Evolutionary conservation across 768 basidiomycete species (phyloP), one percentile per base, ranked within the genome.

Genomic region (Agaricus bisporus): DNA sequence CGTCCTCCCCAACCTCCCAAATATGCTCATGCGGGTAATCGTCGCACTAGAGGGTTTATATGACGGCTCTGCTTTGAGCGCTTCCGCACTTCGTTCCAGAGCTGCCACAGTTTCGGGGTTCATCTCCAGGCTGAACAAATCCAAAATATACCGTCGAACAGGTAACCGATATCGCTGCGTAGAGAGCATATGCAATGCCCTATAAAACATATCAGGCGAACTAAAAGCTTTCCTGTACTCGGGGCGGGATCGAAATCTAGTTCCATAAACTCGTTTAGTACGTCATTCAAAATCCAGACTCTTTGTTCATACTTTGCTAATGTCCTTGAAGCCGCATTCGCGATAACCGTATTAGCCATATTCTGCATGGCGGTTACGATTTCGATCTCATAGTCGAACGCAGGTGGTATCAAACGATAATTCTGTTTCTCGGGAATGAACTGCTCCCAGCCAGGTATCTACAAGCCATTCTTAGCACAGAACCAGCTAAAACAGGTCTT

Each of bases 341-440:
- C 94, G 54, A 98, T 89, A 48, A 98, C 94, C 17, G 94, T 91
- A 64, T 99, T 99, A 26, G 88, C 86, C 39, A 99, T 75, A 65
- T 98, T 98, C 61, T 93, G 88, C 47, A 99, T 90, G 4, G 91
- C 90, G 4, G 87, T 86, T 60, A 95, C 78, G 26, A 91, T 85
- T 60, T 95, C 91, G 4, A 83, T 75, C 61, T 98, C 95, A 36
- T 79, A 71, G 56, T 85, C 81, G 6, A 80, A 73, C 0, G 79
- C 77, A 8, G 89, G 83, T 4, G 86, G 82, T 54, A 82, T 71
- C 26, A 95, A 67, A 2, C 79, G 81, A 54, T 59, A 70, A 54
- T 67, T 78, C 54, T 47, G 70, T 61, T 61, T 69, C 42, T 73
- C 69, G 4, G 69, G 63, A n/a, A 62, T 57, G 15, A 64, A 64